Evolutionary conservation across 2,329 filamentous ascomycete species (phyloP).

Genomic region (Bertia moriformis): DNA sequence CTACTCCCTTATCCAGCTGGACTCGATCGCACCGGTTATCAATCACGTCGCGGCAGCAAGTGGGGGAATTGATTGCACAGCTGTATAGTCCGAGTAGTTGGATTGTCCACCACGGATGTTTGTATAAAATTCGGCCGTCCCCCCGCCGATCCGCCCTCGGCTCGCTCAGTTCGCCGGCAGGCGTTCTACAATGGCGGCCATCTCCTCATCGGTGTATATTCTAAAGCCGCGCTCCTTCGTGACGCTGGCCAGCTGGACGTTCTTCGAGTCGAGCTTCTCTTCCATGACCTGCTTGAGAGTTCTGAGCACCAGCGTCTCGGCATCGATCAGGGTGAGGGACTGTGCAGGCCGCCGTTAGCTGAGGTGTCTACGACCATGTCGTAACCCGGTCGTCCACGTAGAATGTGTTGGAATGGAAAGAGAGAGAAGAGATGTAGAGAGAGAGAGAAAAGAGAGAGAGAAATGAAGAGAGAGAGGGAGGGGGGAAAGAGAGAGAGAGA

Average conservation of each 20-base stretch:
- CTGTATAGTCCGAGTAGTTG: too few species aligned
- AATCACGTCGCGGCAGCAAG: too few species aligned
- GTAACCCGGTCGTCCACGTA: not conserved
- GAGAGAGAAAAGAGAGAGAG: not conserved
- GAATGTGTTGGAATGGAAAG: slow-evolving; percentile 1
- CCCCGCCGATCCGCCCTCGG: too few species aligned
- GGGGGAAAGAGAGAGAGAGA: not conserved
- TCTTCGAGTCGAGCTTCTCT: slow-evolving; percentile 97
- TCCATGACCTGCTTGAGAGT: slow-evolving; percentile 99
- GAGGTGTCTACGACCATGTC: slow-evolving; percentile 6
- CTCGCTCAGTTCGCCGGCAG: slow-evolving; percentile 56
- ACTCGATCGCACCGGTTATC: too few species aligned
- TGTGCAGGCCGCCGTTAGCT: too few species aligned
- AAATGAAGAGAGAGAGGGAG: not conserved
- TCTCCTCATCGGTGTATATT: slow-evolving; percentile 97
- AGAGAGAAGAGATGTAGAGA: not conserved
- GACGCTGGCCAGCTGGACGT: slow-evolving; percentile 93
- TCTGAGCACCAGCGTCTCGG: slow-evolving; percentile 89
- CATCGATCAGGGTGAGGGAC: slow-evolving; percentile 82
- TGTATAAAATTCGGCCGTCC: too few species aligned
- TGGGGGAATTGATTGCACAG: too few species aligned
- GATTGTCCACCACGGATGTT: too few species aligned
- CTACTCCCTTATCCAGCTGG: too few species aligned
- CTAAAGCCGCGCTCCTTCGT: slow-evolving; percentile 96
- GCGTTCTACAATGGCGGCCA: slow-evolving; percentile 80